Evolutionary conservation across 2,329 filamentous ascomycete genomes (phyloP), one percentile per base, ranked within the genome.

Genomic region (Juglanconis sp.): DNA sequence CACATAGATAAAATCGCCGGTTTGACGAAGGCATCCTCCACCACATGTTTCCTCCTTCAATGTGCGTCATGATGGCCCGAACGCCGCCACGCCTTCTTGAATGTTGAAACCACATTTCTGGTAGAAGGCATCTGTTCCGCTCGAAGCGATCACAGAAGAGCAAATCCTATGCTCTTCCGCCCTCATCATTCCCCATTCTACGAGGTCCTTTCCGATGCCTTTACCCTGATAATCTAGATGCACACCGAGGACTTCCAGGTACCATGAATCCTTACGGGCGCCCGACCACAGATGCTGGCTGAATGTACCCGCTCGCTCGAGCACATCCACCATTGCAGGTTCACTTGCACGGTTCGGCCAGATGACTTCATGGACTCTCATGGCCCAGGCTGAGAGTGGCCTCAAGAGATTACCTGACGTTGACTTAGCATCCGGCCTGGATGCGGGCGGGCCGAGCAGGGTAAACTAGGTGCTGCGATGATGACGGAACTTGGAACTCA

Each of bases 221-320:
- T 65, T 65, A 3, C 73, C 69, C 50, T 79, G 76, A 32, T 70
- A 71, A 4, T 71, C 69, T 0, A 77, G 78, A 50, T 75, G 71
- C 1, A 77, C 69, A n/a, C 69, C 71, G 6, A 77, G 64, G 2
- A 70, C 57, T 4, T 74, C 70, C 3, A 80, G 69, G 53, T 73
- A 75, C 74, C 73, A 79, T 24, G 70, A 73, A 17, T 75, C 68
- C 0, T 61, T 63, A 5, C 73, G 67, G 4, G 58, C 47, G 8
- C 69, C 70, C 2, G 59, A 59, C 72, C 72, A 74, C n/a, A 71
- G 52, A 38, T 69, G 63, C 6, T 61, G 53, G 50, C 65, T 63
- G 51, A 61, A 65, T 5, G 68, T 67, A 24, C 60, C 62, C 1
- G 64, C 59, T 15, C 66, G 64, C 38, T 68, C 64, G 9, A 70